Evolutionary conservation across 441 rosid species (phyloP).

Genomic region (Codiaeum variegatum): DNA sequence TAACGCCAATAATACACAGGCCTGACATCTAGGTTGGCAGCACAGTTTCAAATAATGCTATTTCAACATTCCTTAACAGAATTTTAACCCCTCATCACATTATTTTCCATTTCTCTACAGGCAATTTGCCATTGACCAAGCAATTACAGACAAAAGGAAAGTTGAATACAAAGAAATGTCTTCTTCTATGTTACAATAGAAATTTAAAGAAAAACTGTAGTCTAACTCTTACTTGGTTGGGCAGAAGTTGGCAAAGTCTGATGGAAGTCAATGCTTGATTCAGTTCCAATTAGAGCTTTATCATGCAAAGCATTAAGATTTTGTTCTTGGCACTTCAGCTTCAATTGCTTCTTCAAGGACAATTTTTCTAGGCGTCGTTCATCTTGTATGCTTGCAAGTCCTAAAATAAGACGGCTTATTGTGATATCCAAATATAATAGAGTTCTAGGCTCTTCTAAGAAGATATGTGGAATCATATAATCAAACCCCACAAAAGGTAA

Average conservation of each 20-base stretch:
- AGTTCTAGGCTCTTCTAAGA: slow-evolving; percentile 2
- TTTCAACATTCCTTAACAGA: no score
- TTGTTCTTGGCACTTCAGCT: slow-evolving; percentile 88
- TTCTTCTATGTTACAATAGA: background rate
- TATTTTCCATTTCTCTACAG: no score
- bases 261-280: slow-evolving; percentile 40
- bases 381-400: slow-evolving; percentile 46
- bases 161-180: background rate
- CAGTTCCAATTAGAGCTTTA: slow-evolving; percentile 49
- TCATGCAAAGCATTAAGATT: slow-evolving; percentile 44
- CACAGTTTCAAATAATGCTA: background rate
- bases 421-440: slow-evolving; percentile 17
- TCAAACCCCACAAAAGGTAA: slow-evolving; percentile 11
- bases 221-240: slow-evolving; percentile 42
- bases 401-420: slow-evolving; percentile 33
- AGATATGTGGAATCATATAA: background rate
- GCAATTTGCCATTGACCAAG: background rate
- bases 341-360: slow-evolving; percentile 87
- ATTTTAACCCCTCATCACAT: no score
- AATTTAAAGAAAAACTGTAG: background rate
- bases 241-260: slow-evolving; percentile 42
- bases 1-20: background rate
- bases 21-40: background rate
- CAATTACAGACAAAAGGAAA: background rate
- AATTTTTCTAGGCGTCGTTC: slow-evolving; percentile 61